Percentiles rank a stretch among this genome's conserved stretches.
Conservation (phyloP, 345 rosid genomes). For the Populus davidiana region DNA sequence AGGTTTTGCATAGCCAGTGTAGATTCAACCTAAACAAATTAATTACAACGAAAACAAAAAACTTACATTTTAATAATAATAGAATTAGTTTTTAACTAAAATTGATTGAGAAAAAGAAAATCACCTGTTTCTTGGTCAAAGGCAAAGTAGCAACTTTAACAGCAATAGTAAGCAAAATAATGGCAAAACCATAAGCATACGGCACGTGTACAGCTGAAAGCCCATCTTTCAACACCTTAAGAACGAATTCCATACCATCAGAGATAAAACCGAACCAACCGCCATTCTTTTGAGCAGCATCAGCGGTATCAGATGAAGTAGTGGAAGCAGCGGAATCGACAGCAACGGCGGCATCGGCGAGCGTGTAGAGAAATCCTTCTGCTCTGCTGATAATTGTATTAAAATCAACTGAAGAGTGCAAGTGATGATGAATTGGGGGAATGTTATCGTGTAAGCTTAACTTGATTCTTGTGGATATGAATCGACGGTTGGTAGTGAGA, state of each 20-base stretch:
- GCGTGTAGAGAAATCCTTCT: conserved; percentile 71
- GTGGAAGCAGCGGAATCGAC: conserved; percentile 46
- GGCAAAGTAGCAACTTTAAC: conserved; percentile 81
- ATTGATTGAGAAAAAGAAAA: not conserved
- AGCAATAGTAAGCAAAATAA: conserved; percentile 78
- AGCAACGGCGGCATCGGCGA: conserved; percentile 80
- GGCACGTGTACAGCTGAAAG: conserved; percentile 78
- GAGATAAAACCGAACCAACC: conserved; percentile 95
- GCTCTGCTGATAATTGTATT: conserved; percentile 45
- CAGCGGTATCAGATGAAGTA: conserved; percentile 42
- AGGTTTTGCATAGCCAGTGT: conserved; percentile 97
- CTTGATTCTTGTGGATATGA: conserved; percentile 48
- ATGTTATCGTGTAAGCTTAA: conserved; percentile 64
- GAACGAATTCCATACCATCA: conserved; percentile 81
- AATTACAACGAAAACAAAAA: not conserved
- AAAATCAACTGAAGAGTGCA: conserved; percentile 51
- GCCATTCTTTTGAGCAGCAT: conserved; percentile 61
- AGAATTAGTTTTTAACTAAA: not conserved
- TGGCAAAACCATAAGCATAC: conserved; percentile 87
- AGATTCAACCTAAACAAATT: conserved; percentile 75
- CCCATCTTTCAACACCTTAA: conserved; percentile 92
- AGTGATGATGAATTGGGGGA: conserved; percentile 54
- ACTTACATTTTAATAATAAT: not conserved
- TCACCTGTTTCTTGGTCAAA: conserved; percentile 87
- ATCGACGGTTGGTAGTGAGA: conserved; percentile 46